Base-by-base conservation (phyloP, 805 yeast species). In the Candida coquimbonensis region DNA sequence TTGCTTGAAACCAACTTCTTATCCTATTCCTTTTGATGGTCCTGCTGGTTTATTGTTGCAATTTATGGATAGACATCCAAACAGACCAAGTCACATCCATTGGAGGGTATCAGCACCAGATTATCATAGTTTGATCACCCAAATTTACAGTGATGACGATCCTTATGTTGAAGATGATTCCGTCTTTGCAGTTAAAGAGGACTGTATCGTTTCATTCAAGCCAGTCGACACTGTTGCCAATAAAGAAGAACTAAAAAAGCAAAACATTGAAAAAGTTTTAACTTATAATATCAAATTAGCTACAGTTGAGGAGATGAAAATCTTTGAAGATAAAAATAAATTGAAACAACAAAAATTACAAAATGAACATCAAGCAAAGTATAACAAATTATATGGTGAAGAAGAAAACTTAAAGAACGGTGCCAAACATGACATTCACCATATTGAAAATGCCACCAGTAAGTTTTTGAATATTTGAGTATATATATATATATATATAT, bases 21-120 rank as follows among this genome's bases (percentile, higher is more conserved):
- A 66, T 44, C 70, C 69, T 21, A 67, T 66, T 39, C 70, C 70
- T 13, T 58, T 58, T 49, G 70, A 66, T 51, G 71, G 71, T 8
- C 71, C 70, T 8, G 70, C 63, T 9, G 70, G 70, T 13, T 48
- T 55, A 35, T 45, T 66, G 44, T 54, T 66, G 25, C 52, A 62
- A 39, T 35, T 46, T 27, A 58, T 67, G 50, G 63, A 63, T 36
- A 54, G 70, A 49, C 71, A 67, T 49, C 70, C 71, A 36, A 58
- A 54, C 49, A 54, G 70, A 46, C 71, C 71, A 12, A 54, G 64
- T 17, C 67, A 63, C 38, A 56, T 63, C 36, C 67, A 63, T 46
- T 63, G 60, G 57, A 54, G 51, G 38, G 55, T 62, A 24, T 47
- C 55, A 7, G 38, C 55, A 35, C 60, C 63, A 12, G 55, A 53